A percentile compares a stretch with the other conserved stretches of the same genome.
Evolutionary conservation across 1,139 yeast genomes (phyloP).

Genomic region (Candida sanyaensis): DNA sequence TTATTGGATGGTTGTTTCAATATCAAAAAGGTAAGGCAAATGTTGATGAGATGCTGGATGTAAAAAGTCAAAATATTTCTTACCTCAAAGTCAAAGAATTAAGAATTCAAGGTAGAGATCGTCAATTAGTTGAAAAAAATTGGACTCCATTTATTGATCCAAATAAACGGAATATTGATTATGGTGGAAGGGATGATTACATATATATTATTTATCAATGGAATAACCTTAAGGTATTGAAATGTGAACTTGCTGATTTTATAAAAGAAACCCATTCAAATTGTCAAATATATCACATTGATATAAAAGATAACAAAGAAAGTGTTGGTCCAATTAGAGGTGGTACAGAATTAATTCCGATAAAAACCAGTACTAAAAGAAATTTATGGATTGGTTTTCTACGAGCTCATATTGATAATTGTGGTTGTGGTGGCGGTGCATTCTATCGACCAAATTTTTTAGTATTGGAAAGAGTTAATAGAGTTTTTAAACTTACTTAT

Average conservation of each 20-base stretch:
- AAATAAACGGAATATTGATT: conserved; percentile 3
- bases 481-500: conserved; percentile 27
- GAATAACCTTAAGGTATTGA: conserved; percentile 45
- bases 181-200: conserved; percentile 22
- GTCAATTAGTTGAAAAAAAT: conserved; percentile 43
- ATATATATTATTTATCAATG: conserved; percentile 46
- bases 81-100: conserved; percentile 32
- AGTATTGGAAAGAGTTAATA: conserved; percentile 27
- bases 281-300: conserved; percentile 19
- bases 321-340: conserved; percentile 44
- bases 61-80: conserved; percentile 18
- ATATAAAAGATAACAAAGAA: conserved; percentile 16
- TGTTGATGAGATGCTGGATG: conserved; percentile 21
- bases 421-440: conserved; percentile 53
- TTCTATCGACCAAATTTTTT: conserved; percentile 51
- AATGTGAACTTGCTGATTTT: conserved; percentile 46
- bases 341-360: conserved; percentile 47
- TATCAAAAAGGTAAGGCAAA: conserved; percentile 29
- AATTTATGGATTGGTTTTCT: conserved; percentile 54
- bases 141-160: conserved; percentile 51
- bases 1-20: conserved; percentile 32
- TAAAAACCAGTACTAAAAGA: conserved; percentile 35
- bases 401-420: conserved; percentile 44
- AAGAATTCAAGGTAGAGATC: conserved; percentile 26
- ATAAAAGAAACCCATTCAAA: conserved; percentile 31